A percentile compares a stretch with the other conserved stretches of the same genome.
Conservation (phyloP, 2,329 filamentous ascomycete species). For the Ambrosiella beaveri region DNA sequence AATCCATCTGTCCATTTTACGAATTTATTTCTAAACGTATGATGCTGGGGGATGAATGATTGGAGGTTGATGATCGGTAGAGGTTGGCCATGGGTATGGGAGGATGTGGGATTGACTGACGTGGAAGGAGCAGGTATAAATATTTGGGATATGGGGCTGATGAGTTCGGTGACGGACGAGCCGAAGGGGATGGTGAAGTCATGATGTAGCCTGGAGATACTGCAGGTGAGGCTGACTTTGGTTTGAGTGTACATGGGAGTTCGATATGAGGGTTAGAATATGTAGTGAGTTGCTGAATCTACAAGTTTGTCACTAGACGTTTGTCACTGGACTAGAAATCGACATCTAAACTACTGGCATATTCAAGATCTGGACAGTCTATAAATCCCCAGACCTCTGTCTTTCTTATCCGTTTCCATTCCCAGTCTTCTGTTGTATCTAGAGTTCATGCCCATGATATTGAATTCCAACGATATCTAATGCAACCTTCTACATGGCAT, state of each 20-base stretch:
- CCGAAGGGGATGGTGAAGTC: background rate
- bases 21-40: background rate
- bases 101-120: background rate
- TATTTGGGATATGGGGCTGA: background rate
- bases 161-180: background rate
- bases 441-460: too few species aligned
- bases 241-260: background rate
- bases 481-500: too few species aligned
- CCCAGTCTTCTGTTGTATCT: too few species aligned
- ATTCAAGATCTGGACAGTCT: too few species aligned
- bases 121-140: background rate
- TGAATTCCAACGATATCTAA: too few species aligned
- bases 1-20: background rate
- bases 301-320: too few species aligned
- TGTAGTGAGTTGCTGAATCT: too few species aligned
- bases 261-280: background rate
- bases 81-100: background rate
- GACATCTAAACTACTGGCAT: too few species aligned
- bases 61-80: background rate
- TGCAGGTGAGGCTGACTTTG: background rate
- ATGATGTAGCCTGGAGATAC: background rate
- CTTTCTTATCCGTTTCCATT: too few species aligned
- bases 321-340: too few species aligned
- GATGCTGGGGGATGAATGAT: background rate
- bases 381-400: too few species aligned